A percentile compares a stretch with the other conserved stretches of the same genome.
phyloP scores from a whole-genome alignment of 2,329 filamentous ascomycete species.

The Stemphylium beticola region DNA sequence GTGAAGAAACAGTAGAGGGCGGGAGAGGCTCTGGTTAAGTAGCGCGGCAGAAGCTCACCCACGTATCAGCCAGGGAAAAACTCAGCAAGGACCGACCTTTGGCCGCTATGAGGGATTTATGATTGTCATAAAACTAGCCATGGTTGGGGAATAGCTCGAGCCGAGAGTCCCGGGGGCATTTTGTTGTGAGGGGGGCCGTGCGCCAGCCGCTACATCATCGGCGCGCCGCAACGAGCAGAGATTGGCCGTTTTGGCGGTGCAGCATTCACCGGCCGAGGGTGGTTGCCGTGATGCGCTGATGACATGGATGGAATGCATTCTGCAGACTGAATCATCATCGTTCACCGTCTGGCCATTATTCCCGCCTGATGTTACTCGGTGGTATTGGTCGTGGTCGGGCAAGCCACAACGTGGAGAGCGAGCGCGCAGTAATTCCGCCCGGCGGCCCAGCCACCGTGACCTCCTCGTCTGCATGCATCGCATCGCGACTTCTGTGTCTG shows the following conservation, averaged over 20 bases:
- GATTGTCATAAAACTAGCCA: constrained; percentile 21
- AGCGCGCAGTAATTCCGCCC: too few relatives aligned
- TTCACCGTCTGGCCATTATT: too few relatives aligned
- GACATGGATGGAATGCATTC: constrained; percentile 2
- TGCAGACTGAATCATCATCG: background rate
- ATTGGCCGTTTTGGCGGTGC: constrained; percentile 16
- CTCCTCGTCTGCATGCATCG: too few relatives aligned
- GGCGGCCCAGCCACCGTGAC: too few relatives aligned
- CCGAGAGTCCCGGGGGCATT: constrained; percentile 20
- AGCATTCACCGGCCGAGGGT: constrained; percentile 18
- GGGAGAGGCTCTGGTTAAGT: constrained; percentile 33
- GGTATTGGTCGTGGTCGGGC: too few relatives aligned
- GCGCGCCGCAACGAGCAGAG: constrained; percentile 12
- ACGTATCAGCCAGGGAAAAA: constrained; percentile 34
- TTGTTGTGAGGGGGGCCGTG: constrained; percentile 21
- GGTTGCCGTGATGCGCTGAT: constrained; percentile 2
- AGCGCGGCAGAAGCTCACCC: constrained; percentile 19
- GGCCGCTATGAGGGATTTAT: constrained; percentile 24
- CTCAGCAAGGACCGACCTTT: constrained; percentile 30
- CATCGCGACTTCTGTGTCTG: too few relatives aligned
- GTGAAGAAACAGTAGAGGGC: constrained; percentile 26
- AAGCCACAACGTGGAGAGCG: too few relatives aligned
- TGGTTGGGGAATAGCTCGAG: constrained; percentile 18
- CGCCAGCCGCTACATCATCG: constrained; percentile 19
- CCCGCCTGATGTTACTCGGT: too few relatives aligned